Conservation (phyloP, 768 basidiomycete species). For the Xanthoconium stramineum region DNA sequence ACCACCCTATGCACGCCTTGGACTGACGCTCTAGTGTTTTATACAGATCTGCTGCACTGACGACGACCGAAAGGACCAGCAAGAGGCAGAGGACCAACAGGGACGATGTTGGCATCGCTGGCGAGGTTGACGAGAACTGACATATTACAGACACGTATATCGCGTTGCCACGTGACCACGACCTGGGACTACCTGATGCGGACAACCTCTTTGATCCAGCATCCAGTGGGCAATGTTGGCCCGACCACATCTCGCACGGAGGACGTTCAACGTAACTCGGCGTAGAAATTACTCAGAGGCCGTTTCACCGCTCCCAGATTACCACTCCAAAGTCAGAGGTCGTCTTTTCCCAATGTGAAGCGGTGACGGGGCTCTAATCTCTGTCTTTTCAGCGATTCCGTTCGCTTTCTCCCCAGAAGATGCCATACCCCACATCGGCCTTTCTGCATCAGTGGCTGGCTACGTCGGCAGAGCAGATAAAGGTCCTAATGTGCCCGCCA, state of each 20-base stretch:
- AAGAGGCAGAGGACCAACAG: constrained; percentile 28
- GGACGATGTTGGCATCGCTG: constrained; percentile 28
- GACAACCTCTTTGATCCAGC: not conserved
- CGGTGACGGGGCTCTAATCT: constrained; percentile 6
- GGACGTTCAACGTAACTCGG: not conserved
- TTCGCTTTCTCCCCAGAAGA: constrained; percentile 47
- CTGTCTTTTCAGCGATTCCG: constrained; percentile 42
- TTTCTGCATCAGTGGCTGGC: constrained; percentile 31
- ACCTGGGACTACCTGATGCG: not conserved
- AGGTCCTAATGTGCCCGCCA: constrained; percentile 18
- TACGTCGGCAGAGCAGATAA: constrained; percentile 18
- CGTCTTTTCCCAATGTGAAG: constrained; percentile 5
- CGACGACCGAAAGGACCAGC: constrained; percentile 28
- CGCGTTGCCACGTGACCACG: constrained; percentile 25
- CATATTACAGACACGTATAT: constrained; percentile 29
- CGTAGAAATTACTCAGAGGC: constrained; percentile 21
- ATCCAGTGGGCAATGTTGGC: constrained; percentile 14
- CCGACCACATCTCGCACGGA: constrained; percentile 7
- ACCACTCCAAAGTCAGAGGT: constrained; percentile 42
- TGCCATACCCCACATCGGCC: constrained; percentile 40
- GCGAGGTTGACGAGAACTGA: not conserved
- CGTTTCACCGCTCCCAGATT: constrained; percentile 10
- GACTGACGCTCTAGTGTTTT: constrained; percentile 76
- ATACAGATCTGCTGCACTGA: constrained; percentile 70
- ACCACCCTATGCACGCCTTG: constrained; percentile 30